These are phyloP conservation scores for Eutrema heterophyllum DNA, from an alignment of 345 rosid species.

Conservation along the genomic window DNA sequence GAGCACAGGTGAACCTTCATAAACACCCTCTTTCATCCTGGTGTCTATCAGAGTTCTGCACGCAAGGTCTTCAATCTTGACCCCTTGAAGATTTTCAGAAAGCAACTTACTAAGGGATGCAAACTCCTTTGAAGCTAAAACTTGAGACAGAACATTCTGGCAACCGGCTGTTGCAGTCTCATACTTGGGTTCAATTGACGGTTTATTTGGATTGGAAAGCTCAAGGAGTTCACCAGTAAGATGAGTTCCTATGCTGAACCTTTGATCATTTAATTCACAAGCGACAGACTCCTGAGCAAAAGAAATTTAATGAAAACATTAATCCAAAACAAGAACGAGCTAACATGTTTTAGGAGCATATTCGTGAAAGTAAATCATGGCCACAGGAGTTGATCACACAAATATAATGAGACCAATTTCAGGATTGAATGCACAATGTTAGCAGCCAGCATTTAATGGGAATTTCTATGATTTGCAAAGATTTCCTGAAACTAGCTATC, in stretches of 20 bases:
- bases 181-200: constrained; percentile 30
- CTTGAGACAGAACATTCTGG: constrained; percentile 55
- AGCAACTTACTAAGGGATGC: constrained; percentile 64
- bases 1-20: constrained; percentile 59
- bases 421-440: not conserved
- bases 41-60: constrained; percentile 50
- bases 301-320: constrained; percentile 5
- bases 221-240: constrained; percentile 27
- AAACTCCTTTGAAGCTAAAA: constrained; percentile 69
- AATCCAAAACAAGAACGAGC: not conserved
- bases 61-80: constrained; percentile 47
- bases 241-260: constrained; percentile 37
- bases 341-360: constrained; percentile 8
- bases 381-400: not conserved
- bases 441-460: not conserved
- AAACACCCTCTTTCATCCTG: constrained; percentile 76
- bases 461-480: not conserved
- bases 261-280: constrained; percentile 24
- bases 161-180: constrained; percentile 49
- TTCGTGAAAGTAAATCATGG: not conserved
- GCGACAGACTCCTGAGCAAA: constrained; percentile 45
- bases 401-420: not conserved
- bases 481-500: constrained; percentile 4
- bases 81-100: constrained; percentile 63
- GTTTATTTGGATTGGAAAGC: constrained; percentile 37